Evolutionary conservation across 768 basidiomycete species (phyloP).

Genomic region (Tylopilus rubrobrunneus): DNA sequence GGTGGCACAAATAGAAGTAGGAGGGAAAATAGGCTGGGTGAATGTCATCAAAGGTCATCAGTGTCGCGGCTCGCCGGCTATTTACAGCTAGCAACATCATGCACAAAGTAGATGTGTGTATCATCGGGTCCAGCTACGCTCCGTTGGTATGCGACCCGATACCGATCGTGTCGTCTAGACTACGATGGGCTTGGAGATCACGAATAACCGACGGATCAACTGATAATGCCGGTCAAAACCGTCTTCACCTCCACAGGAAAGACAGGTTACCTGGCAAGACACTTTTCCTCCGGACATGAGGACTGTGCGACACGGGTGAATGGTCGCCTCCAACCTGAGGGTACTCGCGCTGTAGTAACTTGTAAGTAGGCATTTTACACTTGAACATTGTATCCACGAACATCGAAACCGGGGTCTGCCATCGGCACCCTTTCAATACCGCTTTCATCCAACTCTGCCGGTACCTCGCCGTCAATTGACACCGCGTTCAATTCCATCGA

Average conservation of each 20-base stretch:
- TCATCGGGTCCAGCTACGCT: constrained; percentile 14
- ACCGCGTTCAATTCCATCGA: constrained; percentile 86
- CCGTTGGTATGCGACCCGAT: constrained; percentile 31
- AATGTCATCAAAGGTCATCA: constrained; percentile 31
- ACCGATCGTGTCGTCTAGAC: constrained; percentile 57
- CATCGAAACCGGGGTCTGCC: constrained; percentile 87
- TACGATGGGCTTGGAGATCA: constrained; percentile 84
- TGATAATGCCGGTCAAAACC: constrained; percentile 31
- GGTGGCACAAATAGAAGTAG: constrained; percentile 17
- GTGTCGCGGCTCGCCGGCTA: constrained; percentile 14
- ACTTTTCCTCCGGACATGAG: constrained; percentile 92
- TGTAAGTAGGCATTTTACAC: constrained; percentile 17
- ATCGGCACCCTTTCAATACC: constrained; percentile 87
- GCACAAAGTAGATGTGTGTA: constrained; percentile 16
- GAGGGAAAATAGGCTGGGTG: constrained; percentile 15
- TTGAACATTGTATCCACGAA: constrained; percentile 40
- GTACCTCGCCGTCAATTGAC: constrained; percentile 63
- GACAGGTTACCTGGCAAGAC: constrained; percentile 73
- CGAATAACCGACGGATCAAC: constrained; percentile 87
- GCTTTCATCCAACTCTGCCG: constrained; percentile 70
- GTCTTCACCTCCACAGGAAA: constrained; percentile 8
- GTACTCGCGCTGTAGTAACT: constrained; percentile 50
- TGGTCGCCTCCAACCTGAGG: constrained; percentile 64
- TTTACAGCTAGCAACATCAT: constrained; percentile 23
- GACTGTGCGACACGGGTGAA: constrained; percentile 52